phyloP scores from a whole-genome alignment of 2,329 filamentous ascomycete species.

The Alternaria burnsii region DNA sequence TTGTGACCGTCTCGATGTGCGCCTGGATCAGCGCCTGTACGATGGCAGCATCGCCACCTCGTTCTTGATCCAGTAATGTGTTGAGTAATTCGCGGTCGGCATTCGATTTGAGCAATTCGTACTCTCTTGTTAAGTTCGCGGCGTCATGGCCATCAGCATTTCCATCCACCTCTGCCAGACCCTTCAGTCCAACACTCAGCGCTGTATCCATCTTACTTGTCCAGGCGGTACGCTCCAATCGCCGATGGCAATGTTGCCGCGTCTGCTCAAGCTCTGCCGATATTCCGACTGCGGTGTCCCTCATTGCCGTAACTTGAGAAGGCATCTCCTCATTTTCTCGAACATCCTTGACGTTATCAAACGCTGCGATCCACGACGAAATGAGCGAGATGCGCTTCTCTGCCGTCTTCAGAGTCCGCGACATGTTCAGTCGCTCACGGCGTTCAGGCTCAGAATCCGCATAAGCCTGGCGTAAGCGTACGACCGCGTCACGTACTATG shows the following conservation, averaged over 20 bases:
- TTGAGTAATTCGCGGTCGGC: slow-evolving; percentile 81
- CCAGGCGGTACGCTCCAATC: slow-evolving; percentile 82
- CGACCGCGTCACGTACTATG: slow-evolving; percentile 78
- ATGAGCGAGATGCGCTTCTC: slow-evolving; percentile 85
- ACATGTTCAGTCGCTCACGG: slow-evolving; percentile 77
- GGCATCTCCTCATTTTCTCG: slow-evolving; percentile 73
- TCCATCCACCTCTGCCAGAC: slow-evolving; percentile 75
- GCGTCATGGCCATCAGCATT: slow-evolving; percentile 72
- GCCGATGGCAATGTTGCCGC: slow-evolving; percentile 88
- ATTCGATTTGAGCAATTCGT: slow-evolving; percentile 82
- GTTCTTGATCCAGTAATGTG: slow-evolving; percentile 85
- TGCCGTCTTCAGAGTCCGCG: slow-evolving; percentile 83
- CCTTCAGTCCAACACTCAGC: slow-evolving; percentile 81
- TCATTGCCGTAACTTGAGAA: slow-evolving; percentile 70
- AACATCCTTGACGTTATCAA: slow-evolving; percentile 80
- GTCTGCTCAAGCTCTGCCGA: slow-evolving; percentile 88
- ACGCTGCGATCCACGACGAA: slow-evolving; percentile 92
- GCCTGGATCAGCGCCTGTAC: slow-evolving; percentile 86
- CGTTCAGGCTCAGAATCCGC: slow-evolving; percentile 81
- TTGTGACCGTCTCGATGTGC: slow-evolving; percentile 89
- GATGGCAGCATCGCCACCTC: slow-evolving; percentile 76
- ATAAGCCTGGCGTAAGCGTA: slow-evolving; percentile 82
- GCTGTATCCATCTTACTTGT: slow-evolving; percentile 87
- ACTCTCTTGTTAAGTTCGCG: slow-evolving; percentile 78
- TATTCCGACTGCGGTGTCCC: slow-evolving; percentile 88